These are phyloP conservation scores for Globisporangium canariense DNA, from an alignment of 352 stramenopile species.

Conservation along the genomic window DNA sequence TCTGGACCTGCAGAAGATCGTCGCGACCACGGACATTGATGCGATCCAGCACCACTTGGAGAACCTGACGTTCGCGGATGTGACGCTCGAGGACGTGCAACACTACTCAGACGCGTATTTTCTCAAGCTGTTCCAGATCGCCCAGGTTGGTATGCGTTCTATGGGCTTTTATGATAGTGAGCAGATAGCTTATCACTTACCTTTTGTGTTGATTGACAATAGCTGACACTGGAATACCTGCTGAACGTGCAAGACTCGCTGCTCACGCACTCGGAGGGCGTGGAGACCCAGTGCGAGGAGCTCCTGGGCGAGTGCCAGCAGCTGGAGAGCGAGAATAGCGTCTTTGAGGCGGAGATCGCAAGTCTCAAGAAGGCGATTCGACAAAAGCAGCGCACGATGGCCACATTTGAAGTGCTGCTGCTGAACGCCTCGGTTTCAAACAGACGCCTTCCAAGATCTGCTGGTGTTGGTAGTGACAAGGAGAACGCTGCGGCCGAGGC, in stretches of 20 bases:
- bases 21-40: conserved; percentile 73
- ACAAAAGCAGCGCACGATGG: conserved; percentile 78
- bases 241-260: conserved; percentile 84
- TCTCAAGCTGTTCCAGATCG: conserved; percentile 84
- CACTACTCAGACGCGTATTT: conserved; percentile 86
- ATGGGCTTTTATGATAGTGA: not conserved
- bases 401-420: conserved; percentile 79
- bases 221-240: conserved; percentile 82
- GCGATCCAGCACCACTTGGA: conserved; percentile 73
- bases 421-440: conserved; percentile 50
- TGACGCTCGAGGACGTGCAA: conserved; percentile 79
- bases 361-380: conserved; percentile 75
- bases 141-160: conserved; percentile 38
- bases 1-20: conserved; percentile 68
- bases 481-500: conserved; percentile 33
- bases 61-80: conserved; percentile 78
- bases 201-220: not conserved
- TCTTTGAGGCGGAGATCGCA: conserved; percentile 51
- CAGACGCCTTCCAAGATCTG: conserved; percentile 13
- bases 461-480: conserved; percentile 17
- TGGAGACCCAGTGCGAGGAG: conserved; percentile 70
- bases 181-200: too few species aligned
- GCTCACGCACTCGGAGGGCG: conserved; percentile 50
- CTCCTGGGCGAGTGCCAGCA: conserved; percentile 56
- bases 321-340: conserved; percentile 61